Evolutionary conservation across 306 rosid genomes (phyloP), one percentile per base, ranked within the genome.

Genomic region (Leucaena leucocephala): DNA sequence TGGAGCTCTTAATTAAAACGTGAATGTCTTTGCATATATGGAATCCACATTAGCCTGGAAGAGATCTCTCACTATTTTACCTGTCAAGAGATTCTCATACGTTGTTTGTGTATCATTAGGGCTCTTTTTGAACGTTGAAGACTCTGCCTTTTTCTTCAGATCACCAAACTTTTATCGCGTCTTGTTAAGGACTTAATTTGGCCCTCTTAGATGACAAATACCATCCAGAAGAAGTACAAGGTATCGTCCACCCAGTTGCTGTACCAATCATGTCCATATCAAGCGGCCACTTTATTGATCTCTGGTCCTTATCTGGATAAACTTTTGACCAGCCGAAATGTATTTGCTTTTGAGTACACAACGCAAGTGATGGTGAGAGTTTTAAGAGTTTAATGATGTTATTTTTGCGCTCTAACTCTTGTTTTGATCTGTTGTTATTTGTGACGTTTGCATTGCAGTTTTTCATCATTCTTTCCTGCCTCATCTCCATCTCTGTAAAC

Each of bases 171-270:
- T 59, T 59, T 59, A 52, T 76, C 11, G 35, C 44, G 49, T 78
- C 70, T 81, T 76, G 85, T 82, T 76, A 79, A 76, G 65, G 71
- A 71, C 97, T 95, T 95, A 83, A 94, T 81, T 71, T 85, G 84
- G 66, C 71, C 19, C 52, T 58, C 63, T 82, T 81, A 95, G 98
- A 92, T 95, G 98, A 95, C 98, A 57, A 95, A 95, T 82, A 87
- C 97, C 75, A 95, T 95, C 77, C 98, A 95, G 82, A 95, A 95
- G 83, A 91, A 90, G 89, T 91, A 71, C 80, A 95, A 91, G 83
- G 98, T 92, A 83, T 88, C 98, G 82, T 95, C 98, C 61, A 95
- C 98, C 40, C 98, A 95, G 75, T 97, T 95, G 76, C 71, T 95
- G 13, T 94, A 91, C 82, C 98, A 95, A 61, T 91, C 98, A 73